Base-by-base conservation (phyloP, 352 stramenopile species). In the Aphanomyces euteiches region DNA sequence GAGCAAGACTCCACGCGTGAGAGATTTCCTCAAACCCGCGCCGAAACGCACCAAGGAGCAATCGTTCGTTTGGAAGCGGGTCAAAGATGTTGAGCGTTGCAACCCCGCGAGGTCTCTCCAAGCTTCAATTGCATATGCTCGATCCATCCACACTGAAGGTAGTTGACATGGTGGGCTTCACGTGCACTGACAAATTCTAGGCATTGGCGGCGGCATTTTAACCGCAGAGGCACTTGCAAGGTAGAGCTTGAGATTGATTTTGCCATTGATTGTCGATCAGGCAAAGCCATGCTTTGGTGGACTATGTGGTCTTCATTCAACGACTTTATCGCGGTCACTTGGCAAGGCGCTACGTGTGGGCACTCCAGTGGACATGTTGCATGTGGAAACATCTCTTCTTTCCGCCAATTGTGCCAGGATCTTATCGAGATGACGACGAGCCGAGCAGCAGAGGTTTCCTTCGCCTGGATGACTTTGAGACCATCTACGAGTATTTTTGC, bases 301-400 rank as follows among this genome's bases (percentile, higher is more conserved):
- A 38, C 38, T 50, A 67, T 15, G 56, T 67, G 15, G 12, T 67
- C 36, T 67, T 57, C 43, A 67, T 67, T 28, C 59, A 67, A 36
- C 40, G 43, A 6, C 13, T 40, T 6, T 67, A 67, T 45, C 59
- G 59, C 28, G 59, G 59, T 37, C 59, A 67, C 21, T 56, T 67
- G 59, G 59, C 59, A 1, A 17, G 59, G 39, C 59, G 59, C n/a
- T 67, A 56, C n/a, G 59, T 67, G 12, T 67, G 43, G 39, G 41
- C 59, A 34, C 59, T 67, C 59, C 54, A 67, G 43, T 67, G 59
- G 59, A 48, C 40, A 19, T 67, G 41, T 50, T 48, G 47, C 43
- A 67, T 67, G 59, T 67, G 59, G 59, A 37, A 40, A 19, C 43
- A 67, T 40, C 21, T 67, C 12, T 67, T 67, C 43, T 50, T 56